Base-by-base conservation (phyloP, 2,329 filamentous ascomycete species). In the Setomelanomma holmii region DNA sequence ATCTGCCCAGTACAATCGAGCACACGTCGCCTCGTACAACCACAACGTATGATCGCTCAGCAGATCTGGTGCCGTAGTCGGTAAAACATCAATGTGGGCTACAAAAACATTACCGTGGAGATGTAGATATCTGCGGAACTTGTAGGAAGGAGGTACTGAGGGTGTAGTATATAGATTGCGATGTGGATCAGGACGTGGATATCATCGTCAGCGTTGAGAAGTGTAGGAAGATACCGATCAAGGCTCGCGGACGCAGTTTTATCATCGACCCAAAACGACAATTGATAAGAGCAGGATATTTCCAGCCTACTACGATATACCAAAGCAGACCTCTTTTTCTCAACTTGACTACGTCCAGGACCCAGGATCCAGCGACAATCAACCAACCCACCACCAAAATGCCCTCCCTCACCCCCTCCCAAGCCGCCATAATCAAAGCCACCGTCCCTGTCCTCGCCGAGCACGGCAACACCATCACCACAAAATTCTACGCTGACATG, bases 401-500 rank as follows among this genome's bases (percentile, higher is more conserved):
- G 70, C 53, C 63, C 22, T 27, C 82, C 51, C 77, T 91, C 52
- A 86, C 87, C 10, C 76, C 82, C 21, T 77, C 82, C 42, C 87
- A 92, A 76, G 79, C 83, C 51, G 76, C 82, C 45, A 81, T 88
- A 66, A 86, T 92, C 74, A 87, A 86, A 73, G 81, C 86, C 45
- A 91, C 89, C 5, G 84, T 90, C 53, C 89, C 89, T 2, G 82
- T 87, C 27, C 81, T 92, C 3, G 81, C 82, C 19, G 80, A 87
- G 55, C 85, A 91, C 68, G 89, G 89, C 68, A 81, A 83, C 57
- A 79, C 81, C 56, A 89, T 92, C 71, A 87, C 88, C 5, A 80
- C 80, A n/a, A 80, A 83, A 59, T 91, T 93, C 78, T 92, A 93
- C 79, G 79, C 80, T 55, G 86, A 84, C 67, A 84, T 92, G 79